A percentile compares a stretch with the other conserved stretches of the same genome.
Conservation (phyloP, 2,329 filamentous ascomycete genomes). For the Pseudocercospora cruenta region DNA sequence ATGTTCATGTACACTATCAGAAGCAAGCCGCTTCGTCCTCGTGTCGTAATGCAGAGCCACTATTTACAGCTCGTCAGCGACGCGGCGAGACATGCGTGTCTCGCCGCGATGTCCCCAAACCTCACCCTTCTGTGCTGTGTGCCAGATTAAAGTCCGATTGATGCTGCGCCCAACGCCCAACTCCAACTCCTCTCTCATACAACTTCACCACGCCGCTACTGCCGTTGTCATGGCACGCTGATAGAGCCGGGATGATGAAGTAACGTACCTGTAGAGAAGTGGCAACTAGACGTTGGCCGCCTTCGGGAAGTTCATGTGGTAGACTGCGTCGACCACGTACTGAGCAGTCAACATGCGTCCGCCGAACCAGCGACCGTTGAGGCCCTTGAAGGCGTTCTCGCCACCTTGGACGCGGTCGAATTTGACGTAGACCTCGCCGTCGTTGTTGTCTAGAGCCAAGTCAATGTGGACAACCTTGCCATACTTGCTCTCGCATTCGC, state of each 20-base stretch:
- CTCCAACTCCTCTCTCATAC: background rate
- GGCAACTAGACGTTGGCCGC: slow-evolving; percentile 31
- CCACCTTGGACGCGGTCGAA: slow-evolving; percentile 94
- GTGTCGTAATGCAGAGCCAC: slow-evolving; percentile 1
- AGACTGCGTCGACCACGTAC: slow-evolving; percentile 97
- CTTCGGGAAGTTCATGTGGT: slow-evolving; percentile 59
- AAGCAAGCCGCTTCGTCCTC: background rate
- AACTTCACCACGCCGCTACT: background rate
- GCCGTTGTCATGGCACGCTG: background rate
- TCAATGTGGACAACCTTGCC: slow-evolving; percentile 93
- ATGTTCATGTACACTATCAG: background rate
- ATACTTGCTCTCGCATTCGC: slow-evolving; percentile 93
- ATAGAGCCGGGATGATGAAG: background rate
- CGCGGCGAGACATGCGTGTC: background rate
- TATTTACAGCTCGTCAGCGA: slow-evolving; percentile 1
- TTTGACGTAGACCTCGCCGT: slow-evolving; percentile 97
- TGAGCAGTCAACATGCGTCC: slow-evolving; percentile 90
- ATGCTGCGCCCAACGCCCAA: background rate
- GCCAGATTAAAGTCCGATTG: background rate
- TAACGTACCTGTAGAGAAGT: slow-evolving; percentile 5
- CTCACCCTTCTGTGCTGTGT: slow-evolving; percentile 4
- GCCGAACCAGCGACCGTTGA: slow-evolving; percentile 96
- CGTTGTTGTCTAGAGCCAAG: slow-evolving; percentile 81
- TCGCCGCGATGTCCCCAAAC: background rate
- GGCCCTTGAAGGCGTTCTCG: slow-evolving; percentile 95